Evolutionary conservation across 2,329 filamentous ascomycete species (phyloP), one percentile per base, ranked within the genome.

Genomic region (Pseudogymnoascus sp.): DNA sequence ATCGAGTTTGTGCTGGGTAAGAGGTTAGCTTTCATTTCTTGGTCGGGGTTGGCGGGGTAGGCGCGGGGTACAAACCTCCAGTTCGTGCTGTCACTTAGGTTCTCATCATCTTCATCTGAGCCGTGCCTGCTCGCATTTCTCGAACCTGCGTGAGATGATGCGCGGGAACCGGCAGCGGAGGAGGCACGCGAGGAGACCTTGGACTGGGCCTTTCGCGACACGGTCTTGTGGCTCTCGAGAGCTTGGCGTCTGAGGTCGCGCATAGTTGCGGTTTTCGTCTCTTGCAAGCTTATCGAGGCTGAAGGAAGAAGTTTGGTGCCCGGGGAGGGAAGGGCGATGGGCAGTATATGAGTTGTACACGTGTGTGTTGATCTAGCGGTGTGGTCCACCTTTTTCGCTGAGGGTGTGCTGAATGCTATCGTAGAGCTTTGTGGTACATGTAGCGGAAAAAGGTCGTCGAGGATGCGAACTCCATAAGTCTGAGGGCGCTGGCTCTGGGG

Each of bases 211-310:
- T 85, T 85, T 68, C 79, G 80, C 59, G 83, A 85, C 29, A 83
- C 75, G 0, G 83, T 86, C 74, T 86, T 86, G 67, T 77, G 76
- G 75, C 79, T 81, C 73, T 84, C 82, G 60, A 84, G 79, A 60
- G 79, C 83, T 71, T 81, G 80, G 65, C 82, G 79, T 67, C 81
- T 73, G 67, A 77, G 69, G 61, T 81, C 79, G 71, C 75, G 78
- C 51, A 57, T 57, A 10, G n/a, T 57, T 10, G 10, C 29, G 51
- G 51, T 34, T 34, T 34, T 57, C 26, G 51, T 57, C 29, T 57
- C 26, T 57, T 8, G 29, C 51, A 36, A 34, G 29, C 29, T 34
- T 57, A 31, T 57, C 29, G 51, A 34, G 51, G 29, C 51, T 14
- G n/a, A 34, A 57, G 16, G 8, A 57, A 36, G 11, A 57, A 21